These are phyloP conservation scores for Sugiyamaella xylanicola DNA, from an alignment of 1,139 yeast species.

Conservation along the genomic window DNA sequence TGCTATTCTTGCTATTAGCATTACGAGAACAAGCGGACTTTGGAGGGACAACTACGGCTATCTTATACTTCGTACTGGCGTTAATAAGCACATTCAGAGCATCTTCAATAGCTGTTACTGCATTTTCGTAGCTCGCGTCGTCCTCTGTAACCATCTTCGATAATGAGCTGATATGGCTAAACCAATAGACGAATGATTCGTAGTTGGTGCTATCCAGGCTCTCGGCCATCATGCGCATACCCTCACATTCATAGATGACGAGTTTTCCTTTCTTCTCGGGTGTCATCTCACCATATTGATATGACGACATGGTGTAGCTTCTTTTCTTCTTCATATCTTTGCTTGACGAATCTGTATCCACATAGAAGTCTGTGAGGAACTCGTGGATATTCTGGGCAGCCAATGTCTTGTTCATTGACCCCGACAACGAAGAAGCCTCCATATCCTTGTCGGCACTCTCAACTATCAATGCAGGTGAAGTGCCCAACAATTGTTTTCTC, in stretches of 20 bases:
- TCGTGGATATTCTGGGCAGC: not conserved
- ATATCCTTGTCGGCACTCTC: constrained; percentile 14
- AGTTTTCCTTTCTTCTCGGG: too few species aligned
- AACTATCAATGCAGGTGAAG: constrained; percentile 31
- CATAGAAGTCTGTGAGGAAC: too few species aligned
- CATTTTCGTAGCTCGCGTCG: constrained; percentile 23
- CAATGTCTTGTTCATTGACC: constrained; percentile 16
- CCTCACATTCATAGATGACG: too few species aligned
- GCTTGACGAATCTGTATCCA: too few species aligned
- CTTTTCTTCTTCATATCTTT: too few species aligned
- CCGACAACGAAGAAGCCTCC: constrained; percentile 17
- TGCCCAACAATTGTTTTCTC: constrained; percentile 20
- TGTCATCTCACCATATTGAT: too few species aligned
- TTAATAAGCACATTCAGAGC: constrained; percentile 24
- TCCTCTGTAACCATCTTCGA: too few species aligned
- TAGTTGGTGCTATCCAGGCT: too few species aligned
- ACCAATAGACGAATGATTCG: too few species aligned
- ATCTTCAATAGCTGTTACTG: constrained; percentile 18
- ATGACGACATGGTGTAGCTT: too few species aligned
- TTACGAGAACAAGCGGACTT: constrained; percentile 26
- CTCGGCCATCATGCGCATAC: too few species aligned
- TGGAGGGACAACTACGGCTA: constrained; percentile 33
- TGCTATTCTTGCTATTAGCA: constrained; percentile 7
- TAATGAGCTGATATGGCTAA: too few species aligned
- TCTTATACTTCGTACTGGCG: constrained; percentile 21